Base-by-base conservation (phyloP, 129 eudicot species). In the Cynara cardunculus region DNA sequence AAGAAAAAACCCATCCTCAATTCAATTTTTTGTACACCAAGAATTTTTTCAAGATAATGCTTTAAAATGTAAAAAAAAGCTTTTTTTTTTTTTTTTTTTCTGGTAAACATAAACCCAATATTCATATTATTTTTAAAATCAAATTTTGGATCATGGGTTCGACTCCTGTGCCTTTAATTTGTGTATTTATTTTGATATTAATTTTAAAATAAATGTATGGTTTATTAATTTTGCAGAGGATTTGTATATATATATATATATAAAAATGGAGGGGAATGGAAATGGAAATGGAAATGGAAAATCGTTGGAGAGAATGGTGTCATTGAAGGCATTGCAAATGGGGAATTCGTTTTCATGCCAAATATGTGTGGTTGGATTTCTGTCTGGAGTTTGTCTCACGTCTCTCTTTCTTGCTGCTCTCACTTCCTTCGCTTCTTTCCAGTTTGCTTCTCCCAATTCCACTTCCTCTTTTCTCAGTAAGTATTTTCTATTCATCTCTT, bases 341-440 rank as follows among this genome's bases (percentile, higher is more conserved):
- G 83, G 99, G 56, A 91, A 85, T 41, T 96, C 98, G 56, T 96
- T 88, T 76, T 91, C 97, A 59, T 96, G 99, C 73, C 89, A 93
- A 82, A 84, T 96, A 11, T 96, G 99, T 89, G 99, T 88, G 30
- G 77, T 91, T 84, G 99, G 99, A 5, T 96, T 96, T 32, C 88
- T 96, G 1, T 85, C 88, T 91, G 98, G 98, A 59, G 84, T 96
- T 56, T 96, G 99, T 80, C 86, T 96, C 3, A 81, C 98, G 31
- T 85, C 98, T 66, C 80, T 96, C 69, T 92, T 96, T 88, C 86
- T 96, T 78, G 99, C 98, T 87, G 89, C 88, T 71, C 91, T 94
- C 68, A 94, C 97, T 46, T 96, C 98, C 18, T 88, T 91, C 77
- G 95, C 88, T 77, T 73, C 88, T 25, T 79, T 87, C 46, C 76